Percentiles rank a stretch among this genome's conserved stretches.
Conservation (phyloP, 352 stramenopile genomes). For the Phytophthora tubulina region DNA sequence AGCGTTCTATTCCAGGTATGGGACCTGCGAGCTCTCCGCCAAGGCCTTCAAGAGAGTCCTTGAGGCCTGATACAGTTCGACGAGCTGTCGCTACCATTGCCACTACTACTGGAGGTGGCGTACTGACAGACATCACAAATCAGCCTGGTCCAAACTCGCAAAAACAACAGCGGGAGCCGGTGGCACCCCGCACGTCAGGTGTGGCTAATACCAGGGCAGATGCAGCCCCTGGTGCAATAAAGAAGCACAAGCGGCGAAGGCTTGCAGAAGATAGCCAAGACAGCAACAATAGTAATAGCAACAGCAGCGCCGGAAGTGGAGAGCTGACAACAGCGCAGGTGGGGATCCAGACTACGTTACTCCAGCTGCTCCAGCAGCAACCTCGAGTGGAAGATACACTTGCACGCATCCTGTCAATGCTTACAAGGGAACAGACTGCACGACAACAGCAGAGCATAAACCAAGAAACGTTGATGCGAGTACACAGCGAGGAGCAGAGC, state of each 20-base stretch:
- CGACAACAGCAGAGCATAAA: constrained; percentile 37
- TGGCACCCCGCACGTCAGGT: constrained; percentile 6
- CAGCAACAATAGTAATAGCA: constrained; percentile 41
- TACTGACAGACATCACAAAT: constrained; percentile 78
- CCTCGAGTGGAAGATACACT: constrained; percentile 46
- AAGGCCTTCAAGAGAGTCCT: constrained; percentile 6
- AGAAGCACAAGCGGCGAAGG: constrained; percentile 49
- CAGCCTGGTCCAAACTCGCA: constrained; percentile 30
- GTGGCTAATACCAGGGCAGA: constrained; percentile 8
- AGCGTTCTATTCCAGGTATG: neutral
- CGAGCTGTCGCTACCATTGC: constrained; percentile 5
- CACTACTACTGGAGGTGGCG: constrained; percentile 24
- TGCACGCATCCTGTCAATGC: constrained; percentile 43
- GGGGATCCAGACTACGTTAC: constrained; percentile 47
- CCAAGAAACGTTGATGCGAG: constrained; percentile 34
- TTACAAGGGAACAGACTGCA: constrained; percentile 40
- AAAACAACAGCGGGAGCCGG: constrained; percentile 32
- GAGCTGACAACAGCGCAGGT: constrained; percentile 38
- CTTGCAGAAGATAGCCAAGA: constrained; percentile 45
- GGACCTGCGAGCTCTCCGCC: constrained; percentile 12
- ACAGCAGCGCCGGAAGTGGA: constrained; percentile 36
- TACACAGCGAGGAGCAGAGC: constrained; percentile 44
- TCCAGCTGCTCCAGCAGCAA: constrained; percentile 50
- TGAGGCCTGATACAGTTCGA: constrained; percentile 8
- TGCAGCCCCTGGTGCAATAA: constrained; percentile 17